Base-by-base conservation (phyloP, 2,329 filamentous ascomycete genomes). In the Diaporthe ilicicola region DNA sequence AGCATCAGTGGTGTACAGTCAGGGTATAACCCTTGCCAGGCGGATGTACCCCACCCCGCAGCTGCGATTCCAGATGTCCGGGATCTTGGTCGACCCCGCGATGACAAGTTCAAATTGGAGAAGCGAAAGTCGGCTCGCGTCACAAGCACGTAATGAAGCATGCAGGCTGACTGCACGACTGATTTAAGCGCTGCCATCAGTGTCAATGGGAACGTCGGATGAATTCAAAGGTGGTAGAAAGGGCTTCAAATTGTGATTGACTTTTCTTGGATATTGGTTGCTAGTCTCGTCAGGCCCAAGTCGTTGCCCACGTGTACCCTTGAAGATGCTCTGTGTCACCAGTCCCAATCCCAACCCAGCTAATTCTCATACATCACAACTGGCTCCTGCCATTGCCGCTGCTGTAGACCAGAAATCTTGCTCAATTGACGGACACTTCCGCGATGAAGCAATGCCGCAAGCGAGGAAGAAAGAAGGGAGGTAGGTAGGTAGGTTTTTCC, bases 31-130 rank as follows among this genome's bases (percentile, higher is more conserved):
- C 65, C 65, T 67, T 1, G n/a, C n/a, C n/a, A n/a, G n/a, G 12
- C 15, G 1, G n/a, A 15, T 8, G n/a, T 37, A 50, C 65, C 66
- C 59, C 59, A 56, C 66, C 46, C 34, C 51, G 69, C n/a, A n/a
- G n/a, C 51, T 61, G 64, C 69, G 68, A 72, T n/a, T n/a, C n/a
- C n/a, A n/a, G n/a, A n/a, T n/a, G 17, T 44, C 56, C 64, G 71
- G 70, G 39, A 13, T 34, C 17, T 46, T 42, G 54, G 42, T 13
- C 19, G 27, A 71, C 71, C 71, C 71, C 69, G 71, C 71, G 48
- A 71, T 70, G 71, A 68, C 68, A 70, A 55, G 54, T 55, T 55
- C 39, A 27, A 46, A 50, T 55, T 62, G 54, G 42, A 37, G 59
- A 64, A 50, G 24, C n/a, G 17, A 13, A 48, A 8, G 15, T n/a